phyloP scores from a whole-genome alignment of 2,329 filamentous ascomycete genomes.

The Ascochyta rabiei region DNA sequence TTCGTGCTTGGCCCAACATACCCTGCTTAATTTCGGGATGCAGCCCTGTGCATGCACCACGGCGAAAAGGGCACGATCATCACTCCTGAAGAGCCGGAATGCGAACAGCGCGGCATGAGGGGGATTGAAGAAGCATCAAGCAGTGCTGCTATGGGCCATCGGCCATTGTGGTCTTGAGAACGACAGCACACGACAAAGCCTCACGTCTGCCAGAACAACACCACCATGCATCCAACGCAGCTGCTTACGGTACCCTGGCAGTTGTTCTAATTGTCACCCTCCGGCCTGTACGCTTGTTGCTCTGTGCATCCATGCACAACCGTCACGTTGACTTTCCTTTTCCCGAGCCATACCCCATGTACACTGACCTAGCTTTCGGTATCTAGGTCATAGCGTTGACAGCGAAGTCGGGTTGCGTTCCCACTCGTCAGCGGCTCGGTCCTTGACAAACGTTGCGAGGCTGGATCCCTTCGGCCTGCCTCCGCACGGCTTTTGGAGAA shows the following conservation, averaged over 20 bases:
- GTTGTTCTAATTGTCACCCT: conserved; percentile 8
- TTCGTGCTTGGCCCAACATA: conserved; percentile 33
- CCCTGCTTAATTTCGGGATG: conserved; percentile 16
- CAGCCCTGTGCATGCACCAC: conserved; percentile 16
- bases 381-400: conserved; percentile 12
- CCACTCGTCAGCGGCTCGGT: conserved; percentile 18
- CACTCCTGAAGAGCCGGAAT: conserved; percentile 5
- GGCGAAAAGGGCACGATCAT: conserved; percentile 10
- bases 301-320: conserved; percentile 13
- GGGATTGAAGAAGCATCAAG: not conserved
- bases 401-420: conserved; percentile 12
- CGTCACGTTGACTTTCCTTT: conserved; percentile 4
- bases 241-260: not conserved
- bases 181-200: not conserved
- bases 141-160: not conserved
- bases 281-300: conserved; percentile 7
- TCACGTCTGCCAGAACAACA: not conserved
- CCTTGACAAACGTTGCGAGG: conserved; percentile 11
- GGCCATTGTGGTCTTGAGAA: not conserved
- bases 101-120: not conserved
- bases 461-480: conserved; percentile 3
- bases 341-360: conserved; percentile 9
- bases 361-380: conserved; percentile 11
- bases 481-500: not conserved
- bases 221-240: not conserved